Evolutionary conservation across 148 eudicot species (phyloP), one percentile per base, ranked within the genome.

Genomic region (Cornus controversa): DNA sequence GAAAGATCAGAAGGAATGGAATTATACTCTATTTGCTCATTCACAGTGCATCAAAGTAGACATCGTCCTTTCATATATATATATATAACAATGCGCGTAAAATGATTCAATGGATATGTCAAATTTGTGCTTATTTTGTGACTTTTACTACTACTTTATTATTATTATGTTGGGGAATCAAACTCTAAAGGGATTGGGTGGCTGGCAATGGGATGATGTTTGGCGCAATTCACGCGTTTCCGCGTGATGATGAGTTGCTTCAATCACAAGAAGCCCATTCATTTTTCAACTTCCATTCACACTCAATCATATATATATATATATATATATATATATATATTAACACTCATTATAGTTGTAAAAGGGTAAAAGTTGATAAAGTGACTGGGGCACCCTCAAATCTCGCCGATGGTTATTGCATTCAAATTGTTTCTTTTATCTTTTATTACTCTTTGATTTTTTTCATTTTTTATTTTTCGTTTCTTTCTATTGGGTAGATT

Each of bases 141-240:
- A 10, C 15, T 66, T 26, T 66, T 66, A 3, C 9, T 26, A 5
- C 28, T 26, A 8, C 28, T 66, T 66, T 13, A 26, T 13, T 11
- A 26, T 13, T 11, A 66, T 26, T 6, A 29, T 15, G 40, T 26
- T 10, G 66, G 24, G 75, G 45, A 31, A 6, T 40, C 45, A 7
- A 40, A 6, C 45, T 4, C 45, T 8, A 2, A 40, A 6, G 45
- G 0, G 8, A 4, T 40, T 31, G 34, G 45, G 45, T 18, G n/a
- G 75, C 67, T 58, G 76, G 65, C 42, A 6, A 54, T 73, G 66
- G 34, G 25, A 8, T 62, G 23, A 45, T 31, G 6, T 5, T 72
- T 9, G 31, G 58, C 47, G 13, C 50, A 29, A 29, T 31, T 73
- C 67, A 73, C 76, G 76, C 76, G 67, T 22, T 73, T 60, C 24